A percentile compares a stretch with the other conserved stretches of the same genome.
Evolutionary conservation across 805 yeast species (phyloP).

Genomic region (Spathaspora girioi): DNA sequence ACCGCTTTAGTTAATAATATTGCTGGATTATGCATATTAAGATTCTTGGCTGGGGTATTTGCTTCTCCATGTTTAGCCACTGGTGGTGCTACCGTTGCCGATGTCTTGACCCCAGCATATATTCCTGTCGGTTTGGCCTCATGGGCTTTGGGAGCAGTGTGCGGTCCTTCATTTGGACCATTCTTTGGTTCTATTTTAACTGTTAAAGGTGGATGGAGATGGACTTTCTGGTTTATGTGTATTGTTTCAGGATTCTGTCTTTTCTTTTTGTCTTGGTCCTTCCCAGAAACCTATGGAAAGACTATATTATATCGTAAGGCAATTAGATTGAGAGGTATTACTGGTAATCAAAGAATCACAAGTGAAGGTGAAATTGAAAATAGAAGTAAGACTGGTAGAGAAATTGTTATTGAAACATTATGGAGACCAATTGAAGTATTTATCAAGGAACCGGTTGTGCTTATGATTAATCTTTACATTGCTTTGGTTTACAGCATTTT

Average conservation of each 20-base stretch:
- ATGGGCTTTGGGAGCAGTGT: conserved; percentile 53
- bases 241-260: conserved; percentile 38
- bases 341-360: conserved; percentile 44
- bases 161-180: conserved; percentile 57
- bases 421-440: conserved; percentile 52
- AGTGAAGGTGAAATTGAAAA: conserved; percentile 36
- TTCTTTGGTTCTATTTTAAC: conserved; percentile 53
- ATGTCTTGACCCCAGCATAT: conserved; percentile 41
- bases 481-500: conserved; percentile 51
- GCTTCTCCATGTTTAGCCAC: conserved; percentile 56
- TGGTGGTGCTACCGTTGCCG: conserved; percentile 57
- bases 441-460: conserved; percentile 52
- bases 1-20: conserved; percentile 49
- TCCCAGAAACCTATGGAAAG: conserved; percentile 47
- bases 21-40: conserved; percentile 46
- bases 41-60: conserved; percentile 53
- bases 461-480: conserved; percentile 49
- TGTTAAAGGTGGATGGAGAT: conserved; percentile 42
- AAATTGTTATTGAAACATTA: conserved; percentile 25
- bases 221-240: conserved; percentile 51
- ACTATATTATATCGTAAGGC: conserved; percentile 49
- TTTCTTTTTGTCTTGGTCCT: conserved; percentile 31
- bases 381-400: conserved; percentile 14
- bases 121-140: conserved; percentile 44
- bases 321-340: conserved; percentile 39